Base-by-base conservation (phyloP, 768 basidiomycete species). In the Boletus coccyginus region DNA sequence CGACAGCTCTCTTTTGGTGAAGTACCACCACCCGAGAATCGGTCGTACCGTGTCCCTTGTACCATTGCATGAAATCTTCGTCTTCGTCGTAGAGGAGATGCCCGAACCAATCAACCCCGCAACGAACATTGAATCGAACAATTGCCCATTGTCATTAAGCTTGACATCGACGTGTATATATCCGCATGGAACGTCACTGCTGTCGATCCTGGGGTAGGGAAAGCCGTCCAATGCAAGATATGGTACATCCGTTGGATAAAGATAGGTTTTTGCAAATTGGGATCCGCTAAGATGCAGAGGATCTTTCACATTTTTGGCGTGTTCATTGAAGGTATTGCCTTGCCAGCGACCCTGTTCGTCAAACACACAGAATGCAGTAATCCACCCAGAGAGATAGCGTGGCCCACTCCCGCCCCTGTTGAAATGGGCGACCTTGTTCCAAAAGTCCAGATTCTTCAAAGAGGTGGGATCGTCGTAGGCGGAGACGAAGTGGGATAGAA, bases 351-450 rank as follows among this genome's bases (percentile, higher is more conserved):
- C 32, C 12, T 21, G 12, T 31, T 42, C 40, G 14, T 32, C 21
- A 6, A 52, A 43, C 21, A 52, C 31, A 11, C 29, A 42, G 42
- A 52, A 44, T 12, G 42, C 42, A 2, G 51, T 44, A 13, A 50
- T 50, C 40, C 50, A 42, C 8, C 40, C 50, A 21, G 50, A 41
- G n/a, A 50, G 50, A 4, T 29, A 27, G 11, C 16, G 12, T 6
- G 50, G 21, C 13, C 32, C 32, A 52, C 51, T 44, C 17, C 51
- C 24, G 5, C 31, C 16, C 3, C 41, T 12, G 1, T 7, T 17
- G 31, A 44, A 36, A 31, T 50, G 33, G 9, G 40, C 32, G 5
- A 60, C 53, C 32, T 32, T 61, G 35, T 24, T 39, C 69, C 66
- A n/a, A n/a, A n/a, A n/a, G n/a, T n/a, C n/a, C n/a, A n/a, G n/a